These are phyloP conservation scores for Umbelopsis sp. DNA, from an alignment of 192 early-diverging fungal species.

Conservation along the genomic window DNA sequence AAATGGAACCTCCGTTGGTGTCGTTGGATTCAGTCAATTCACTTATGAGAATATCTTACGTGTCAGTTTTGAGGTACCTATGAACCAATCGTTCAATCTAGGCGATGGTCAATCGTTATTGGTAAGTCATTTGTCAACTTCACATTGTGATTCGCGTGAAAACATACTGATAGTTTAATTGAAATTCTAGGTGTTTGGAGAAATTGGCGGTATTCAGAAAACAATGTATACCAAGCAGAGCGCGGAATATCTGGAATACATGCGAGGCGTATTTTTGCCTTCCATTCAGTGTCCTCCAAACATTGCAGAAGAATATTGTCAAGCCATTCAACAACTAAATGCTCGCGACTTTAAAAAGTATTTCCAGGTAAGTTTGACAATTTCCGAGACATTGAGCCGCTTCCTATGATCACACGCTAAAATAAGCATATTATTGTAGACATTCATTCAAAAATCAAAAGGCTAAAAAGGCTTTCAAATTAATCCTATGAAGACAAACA, in stretches of 20 bases:
- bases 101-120: constrained; percentile 76
- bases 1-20: constrained; percentile 28
- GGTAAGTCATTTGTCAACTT: constrained; percentile 40
- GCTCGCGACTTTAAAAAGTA: constrained; percentile 73
- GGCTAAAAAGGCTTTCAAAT: not conserved
- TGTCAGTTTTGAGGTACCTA: constrained; percentile 79
- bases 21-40: constrained; percentile 74
- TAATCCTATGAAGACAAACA: not conserved
- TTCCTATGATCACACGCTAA: not conserved
- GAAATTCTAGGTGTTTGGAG: constrained; percentile 48
- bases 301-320: constrained; percentile 70
- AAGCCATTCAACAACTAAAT: constrained; percentile 71
- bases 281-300: constrained; percentile 67
- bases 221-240: constrained; percentile 60
- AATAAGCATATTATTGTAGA: constrained; percentile 29
- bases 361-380: constrained; percentile 55
- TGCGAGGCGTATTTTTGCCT: constrained; percentile 63
- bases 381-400: not conserved
- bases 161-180: not conserved
- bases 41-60: constrained; percentile 75
- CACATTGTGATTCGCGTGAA: not conserved
- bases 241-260: constrained; percentile 59
- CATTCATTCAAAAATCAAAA: constrained; percentile 50
- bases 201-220: constrained; percentile 60
- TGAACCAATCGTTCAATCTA: constrained; percentile 70